These are phyloP conservation scores for Aspergillus indologenus DNA, from an alignment of 495 filamentous ascomycete genomes.

Conservation along the genomic window DNA sequence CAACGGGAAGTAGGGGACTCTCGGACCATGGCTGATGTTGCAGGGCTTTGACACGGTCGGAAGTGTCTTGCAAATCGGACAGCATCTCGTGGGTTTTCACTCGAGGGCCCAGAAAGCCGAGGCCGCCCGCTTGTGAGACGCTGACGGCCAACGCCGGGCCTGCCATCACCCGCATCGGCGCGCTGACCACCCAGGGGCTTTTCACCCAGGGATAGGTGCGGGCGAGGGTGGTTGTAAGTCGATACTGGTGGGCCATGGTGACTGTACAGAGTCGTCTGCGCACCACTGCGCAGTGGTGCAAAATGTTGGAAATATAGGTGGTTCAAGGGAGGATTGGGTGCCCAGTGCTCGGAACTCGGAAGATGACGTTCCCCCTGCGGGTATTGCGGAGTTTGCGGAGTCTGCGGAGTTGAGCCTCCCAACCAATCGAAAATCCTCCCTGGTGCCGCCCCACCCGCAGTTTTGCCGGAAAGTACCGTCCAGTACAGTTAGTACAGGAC, in stretches of 20 bases:
- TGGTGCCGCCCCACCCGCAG: no score
- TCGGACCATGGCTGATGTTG: constrained; percentile 17
- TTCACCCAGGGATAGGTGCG: constrained; percentile 61
- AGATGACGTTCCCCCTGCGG: no score
- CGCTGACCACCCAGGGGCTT: constrained; percentile 59
- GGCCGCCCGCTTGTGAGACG: constrained; percentile 63
- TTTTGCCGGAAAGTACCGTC: no score
- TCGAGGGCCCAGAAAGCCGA: constrained; percentile 51
- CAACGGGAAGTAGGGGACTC: constrained; percentile 49
- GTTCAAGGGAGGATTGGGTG: no score
- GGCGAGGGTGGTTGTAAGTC: constrained; percentile 18
- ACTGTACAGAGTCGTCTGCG: no score
- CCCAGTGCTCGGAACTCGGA: no score
- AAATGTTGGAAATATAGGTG: no score
- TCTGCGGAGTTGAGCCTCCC: no score
- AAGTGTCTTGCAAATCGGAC: constrained; percentile 34
- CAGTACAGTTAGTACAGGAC: no score
- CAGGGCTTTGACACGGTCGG: constrained; percentile 20
- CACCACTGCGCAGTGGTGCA: no score
- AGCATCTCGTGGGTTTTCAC: constrained; percentile 33
- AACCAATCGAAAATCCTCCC: no score
- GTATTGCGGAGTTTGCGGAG: no score
- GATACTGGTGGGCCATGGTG: not conserved
- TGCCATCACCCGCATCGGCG: constrained; percentile 72
- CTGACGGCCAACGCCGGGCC: constrained; percentile 55